Percentiles rank a stretch among this genome's conserved stretches.
These are phyloP conservation scores for Glycine soja DNA, from an alignment of 306 rosid species.

Conservation along the genomic window DNA sequence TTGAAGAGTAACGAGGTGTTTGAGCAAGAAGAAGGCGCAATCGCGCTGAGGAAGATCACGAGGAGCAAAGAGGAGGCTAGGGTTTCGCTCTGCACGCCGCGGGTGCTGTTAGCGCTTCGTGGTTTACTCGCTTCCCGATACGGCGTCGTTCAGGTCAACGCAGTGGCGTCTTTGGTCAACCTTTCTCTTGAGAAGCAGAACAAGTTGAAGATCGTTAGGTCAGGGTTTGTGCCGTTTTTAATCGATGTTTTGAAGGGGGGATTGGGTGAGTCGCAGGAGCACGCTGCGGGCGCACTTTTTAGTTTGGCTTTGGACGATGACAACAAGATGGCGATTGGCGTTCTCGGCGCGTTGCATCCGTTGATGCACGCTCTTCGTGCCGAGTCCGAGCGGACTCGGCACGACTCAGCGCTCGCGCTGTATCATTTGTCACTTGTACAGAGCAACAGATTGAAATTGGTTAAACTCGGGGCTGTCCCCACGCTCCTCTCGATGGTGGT, in stretches of 20 bases:
- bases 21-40: slow-evolving; percentile 79
- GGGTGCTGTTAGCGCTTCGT: slow-evolving; percentile 58
- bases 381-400: slow-evolving; percentile 72
- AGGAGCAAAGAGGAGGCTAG: slow-evolving; percentile 63
- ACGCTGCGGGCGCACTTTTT: slow-evolving; percentile 94
- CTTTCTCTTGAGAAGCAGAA: slow-evolving; percentile 80
- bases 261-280: slow-evolving; percentile 80
- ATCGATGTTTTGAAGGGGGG: slow-evolving; percentile 76
- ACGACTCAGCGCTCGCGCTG: slow-evolving; percentile 83
- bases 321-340: slow-evolving; percentile 92
- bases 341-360: slow-evolving; percentile 82
- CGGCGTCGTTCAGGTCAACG: slow-evolving; percentile 71
- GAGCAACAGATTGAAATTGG: slow-evolving; percentile 83
- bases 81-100: slow-evolving; percentile 67
- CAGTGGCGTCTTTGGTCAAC: slow-evolving; percentile 81
- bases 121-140: slow-evolving; percentile 62
- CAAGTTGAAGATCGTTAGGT: slow-evolving; percentile 85
- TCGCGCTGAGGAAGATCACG: slow-evolving; percentile 68
- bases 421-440: slow-evolving; percentile 76
- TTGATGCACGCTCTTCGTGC: slow-evolving; percentile 80
- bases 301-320: slow-evolving; percentile 83
- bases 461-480: slow-evolving; percentile 72
- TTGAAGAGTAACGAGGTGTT: slow-evolving; percentile 61
- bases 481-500: slow-evolving; percentile 60
- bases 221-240: slow-evolving; percentile 71